Evolutionary conservation across 1,284 basidiomycete genomes (phyloP), one percentile per base, ranked within the genome.

Genomic region (Boletus sp.): DNA sequence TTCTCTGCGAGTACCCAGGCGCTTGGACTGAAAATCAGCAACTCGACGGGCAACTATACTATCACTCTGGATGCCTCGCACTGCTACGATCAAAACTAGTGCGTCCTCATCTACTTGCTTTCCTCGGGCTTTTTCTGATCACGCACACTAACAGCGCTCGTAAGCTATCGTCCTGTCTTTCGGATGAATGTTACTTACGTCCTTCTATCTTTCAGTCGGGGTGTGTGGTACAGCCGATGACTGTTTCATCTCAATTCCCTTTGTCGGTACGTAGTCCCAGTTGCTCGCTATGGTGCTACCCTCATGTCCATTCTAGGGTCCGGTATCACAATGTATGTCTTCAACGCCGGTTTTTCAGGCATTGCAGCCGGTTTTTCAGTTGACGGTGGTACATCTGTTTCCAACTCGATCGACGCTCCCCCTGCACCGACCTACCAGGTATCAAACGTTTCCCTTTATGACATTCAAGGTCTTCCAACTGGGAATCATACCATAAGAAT

Each of bases 281-380:
- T 36, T 22, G 2, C 30, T 26, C 19, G 7, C 4, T 14, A 10
- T 23, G 12, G 27, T 22, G 0, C 10, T 17, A 5, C n/a, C 16
- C 37, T 46, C 17, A 60, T 16, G 2, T 44, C 19, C 7, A 36
- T 14, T 13, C 14, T 12, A 62, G 60, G 60, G 16, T 62, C 60
- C 1, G 61, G 58, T 12, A 62, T 60, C 38, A 46, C 50, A 20
- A 55, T 60, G 45, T 64, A 64, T 42, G 59, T 65, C 30, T 61
- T 51, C 30, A 62, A 37, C 8, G 61, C 62, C 1, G 63, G 59
- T 1, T 2, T 26, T 0, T 35, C 50, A 19, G 60, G 62, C 42
- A 58, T 56, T 39, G 39, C 51, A 8, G 60, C 61, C 29, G 57
- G 49, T 41, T 62, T 54, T 50, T 44, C 56, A 9, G 13, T 61